These are phyloP conservation scores for Ceratobasidium sp. DNA, from an alignment of 1,284 basidiomycete genomes.

Conservation along the genomic window DNA sequence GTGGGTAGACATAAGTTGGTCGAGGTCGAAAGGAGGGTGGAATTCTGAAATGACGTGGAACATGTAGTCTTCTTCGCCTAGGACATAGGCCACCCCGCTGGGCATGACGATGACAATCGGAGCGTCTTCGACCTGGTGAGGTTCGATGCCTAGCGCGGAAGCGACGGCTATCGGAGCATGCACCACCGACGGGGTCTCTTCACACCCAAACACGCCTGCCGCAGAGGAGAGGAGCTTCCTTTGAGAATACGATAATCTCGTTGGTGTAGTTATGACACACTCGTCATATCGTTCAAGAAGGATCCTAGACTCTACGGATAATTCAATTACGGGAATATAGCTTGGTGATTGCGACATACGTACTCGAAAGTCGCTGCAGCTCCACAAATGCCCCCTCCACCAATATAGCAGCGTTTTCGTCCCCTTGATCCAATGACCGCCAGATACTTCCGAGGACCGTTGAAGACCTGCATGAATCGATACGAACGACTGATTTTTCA, in stretches of 20 bases:
- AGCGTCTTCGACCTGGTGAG: slow-evolving; percentile 2
- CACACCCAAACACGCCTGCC: slow-evolving; percentile 15
- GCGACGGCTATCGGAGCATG: not conserved
- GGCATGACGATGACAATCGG: slow-evolving; percentile 1
- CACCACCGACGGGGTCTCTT: not conserved
- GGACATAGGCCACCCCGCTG: slow-evolving; percentile 16
- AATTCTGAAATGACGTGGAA: not conserved
- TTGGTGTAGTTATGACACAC: slow-evolving; percentile 4
- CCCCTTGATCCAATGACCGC: not conserved
- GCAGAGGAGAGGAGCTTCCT: not conserved
- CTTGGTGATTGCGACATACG: not conserved
- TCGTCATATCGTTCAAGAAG: not conserved
- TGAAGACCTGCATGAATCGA: no score
- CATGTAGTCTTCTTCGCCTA: slow-evolving; percentile 2
- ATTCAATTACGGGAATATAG: not conserved
- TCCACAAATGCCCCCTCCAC: not conserved
- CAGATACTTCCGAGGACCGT: not conserved
- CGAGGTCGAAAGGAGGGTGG: not conserved
- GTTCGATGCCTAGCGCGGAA: not conserved
- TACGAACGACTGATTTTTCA: not conserved
- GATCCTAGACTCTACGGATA: not conserved
- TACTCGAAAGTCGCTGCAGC: not conserved
- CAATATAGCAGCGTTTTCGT: not conserved
- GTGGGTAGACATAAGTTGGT: not conserved
- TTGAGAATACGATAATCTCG: not conserved